phyloP scores from a whole-genome alignment of 2,329 filamentous ascomycete species.

The Gaeumannomyces tritici region DNA sequence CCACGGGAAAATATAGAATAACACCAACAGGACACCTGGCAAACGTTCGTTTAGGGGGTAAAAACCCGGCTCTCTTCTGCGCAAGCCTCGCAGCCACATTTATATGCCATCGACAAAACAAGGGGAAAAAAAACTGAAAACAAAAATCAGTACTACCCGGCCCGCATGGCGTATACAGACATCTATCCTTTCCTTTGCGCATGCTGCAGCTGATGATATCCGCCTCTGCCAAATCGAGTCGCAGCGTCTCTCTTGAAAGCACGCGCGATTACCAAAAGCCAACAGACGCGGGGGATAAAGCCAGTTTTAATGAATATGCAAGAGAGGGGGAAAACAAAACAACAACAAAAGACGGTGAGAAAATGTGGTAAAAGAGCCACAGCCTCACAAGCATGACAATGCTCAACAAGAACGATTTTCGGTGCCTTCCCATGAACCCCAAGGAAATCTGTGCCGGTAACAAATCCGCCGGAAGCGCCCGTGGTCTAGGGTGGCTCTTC shows the following conservation, averaged over 20 bases:
- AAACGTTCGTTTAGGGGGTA: background rate
- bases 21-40: background rate
- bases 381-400: background rate
- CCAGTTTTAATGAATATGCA: background rate
- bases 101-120: background rate
- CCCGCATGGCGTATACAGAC: background rate
- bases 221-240: background rate
- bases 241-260: background rate
- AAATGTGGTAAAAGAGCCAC: background rate
- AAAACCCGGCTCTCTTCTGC: background rate
- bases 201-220: background rate
- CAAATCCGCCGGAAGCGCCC: background rate
- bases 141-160: background rate
- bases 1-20: background rate
- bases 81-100: background rate
- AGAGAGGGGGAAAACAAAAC: background rate
- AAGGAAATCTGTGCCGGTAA: background rate
- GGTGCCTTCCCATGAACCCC: background rate
- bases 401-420: background rate
- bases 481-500: background rate
- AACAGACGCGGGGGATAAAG: background rate
- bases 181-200: background rate
- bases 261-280: background rate
- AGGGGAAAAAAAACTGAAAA: background rate
- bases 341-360: no score